Evolutionary conservation across 2,329 filamentous ascomycete genomes (phyloP), one percentile per base, ranked within the genome.

Genomic region (Penicillium sp.): DNA sequence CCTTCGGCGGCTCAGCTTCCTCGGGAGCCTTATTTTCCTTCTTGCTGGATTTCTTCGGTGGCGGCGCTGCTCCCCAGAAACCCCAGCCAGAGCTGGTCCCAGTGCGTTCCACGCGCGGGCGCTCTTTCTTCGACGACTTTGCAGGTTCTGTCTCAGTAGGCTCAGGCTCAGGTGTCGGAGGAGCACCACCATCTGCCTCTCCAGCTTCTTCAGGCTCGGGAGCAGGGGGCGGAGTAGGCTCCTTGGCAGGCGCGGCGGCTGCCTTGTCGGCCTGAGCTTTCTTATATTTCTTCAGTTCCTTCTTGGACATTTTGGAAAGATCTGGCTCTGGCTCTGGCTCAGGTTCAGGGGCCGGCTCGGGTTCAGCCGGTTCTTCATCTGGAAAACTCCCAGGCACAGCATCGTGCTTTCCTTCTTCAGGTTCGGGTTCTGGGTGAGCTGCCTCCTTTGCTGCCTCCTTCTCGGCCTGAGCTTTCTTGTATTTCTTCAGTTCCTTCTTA

Each of bases 61-160:
- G 65, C 18, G 78, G 72, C 3, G 80, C 76, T 14, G 84, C 80
- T 16, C 81, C 83, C 88, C 88, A 92, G 68, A 85, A 84, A 31
- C 85, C 87, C 90, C 90, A 94, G 27, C 87, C 84, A 11, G 82
- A 78, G n/a, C 72, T 73, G 31, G 79, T 79, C 52, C 82, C 80
- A 33, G 88, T 86, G 51, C 89, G 88, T 61, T 84, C 88, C 57
- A 91, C 83, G 65, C 87, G 90, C 25, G 87, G 76, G 13, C 90
- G 87, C 57, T 95, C 89, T 68, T 88, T 95, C 72, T 84, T 89
- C 3, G 79, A 79, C 4, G 77, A 68, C 46, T 81, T 83, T 54
- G 78, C 84, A 11, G 79, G 60, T 18, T 55, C 50, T 24, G 52
- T 28, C 9, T 63, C 74, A 45, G 85, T 83, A 14, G 82, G 66